Percentiles rank a stretch among this genome's conserved stretches.
These are phyloP conservation scores for Colletotrichum sp. DNA, from an alignment of 2,329 filamentous ascomycete species.

Conservation along the genomic window DNA sequence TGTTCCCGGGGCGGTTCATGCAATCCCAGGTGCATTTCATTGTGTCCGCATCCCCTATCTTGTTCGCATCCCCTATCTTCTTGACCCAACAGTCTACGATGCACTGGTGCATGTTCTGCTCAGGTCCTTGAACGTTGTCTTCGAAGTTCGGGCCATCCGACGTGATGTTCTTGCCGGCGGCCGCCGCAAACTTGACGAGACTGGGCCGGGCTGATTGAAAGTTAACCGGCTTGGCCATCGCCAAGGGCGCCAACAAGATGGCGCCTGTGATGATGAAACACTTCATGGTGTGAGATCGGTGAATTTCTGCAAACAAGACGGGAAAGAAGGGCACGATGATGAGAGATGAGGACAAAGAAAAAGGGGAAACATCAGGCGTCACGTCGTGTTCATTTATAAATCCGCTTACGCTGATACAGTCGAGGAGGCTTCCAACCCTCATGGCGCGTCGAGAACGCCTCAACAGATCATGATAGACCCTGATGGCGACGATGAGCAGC, in stretches of 20 bases:
- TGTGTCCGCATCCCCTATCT: background rate
- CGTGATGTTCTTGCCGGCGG: background rate
- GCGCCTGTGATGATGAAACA: background rate
- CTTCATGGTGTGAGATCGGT: background rate
- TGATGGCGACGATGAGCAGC: background rate
- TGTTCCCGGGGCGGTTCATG: background rate
- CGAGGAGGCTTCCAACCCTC: background rate
- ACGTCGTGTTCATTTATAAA: background rate
- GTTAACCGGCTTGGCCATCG: background rate
- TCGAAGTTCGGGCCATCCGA: background rate
- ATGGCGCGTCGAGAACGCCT: background rate
- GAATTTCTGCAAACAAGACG: background rate
- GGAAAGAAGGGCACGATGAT: background rate
- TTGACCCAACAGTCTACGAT: background rate
- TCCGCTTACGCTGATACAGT: background rate
- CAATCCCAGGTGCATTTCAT: background rate
- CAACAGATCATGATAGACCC: background rate
- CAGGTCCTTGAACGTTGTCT: background rate
- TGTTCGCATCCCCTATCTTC: background rate
- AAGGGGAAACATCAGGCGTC: background rate
- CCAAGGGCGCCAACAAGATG: background rate
- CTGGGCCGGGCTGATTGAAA: background rate
- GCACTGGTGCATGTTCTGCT: background rate
- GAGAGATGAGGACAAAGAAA: background rate
- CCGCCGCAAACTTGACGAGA: background rate